phyloP scores from a whole-genome alignment of 768 basidiomycete genomes.

The Hirschioporus abietinus region DNA sequence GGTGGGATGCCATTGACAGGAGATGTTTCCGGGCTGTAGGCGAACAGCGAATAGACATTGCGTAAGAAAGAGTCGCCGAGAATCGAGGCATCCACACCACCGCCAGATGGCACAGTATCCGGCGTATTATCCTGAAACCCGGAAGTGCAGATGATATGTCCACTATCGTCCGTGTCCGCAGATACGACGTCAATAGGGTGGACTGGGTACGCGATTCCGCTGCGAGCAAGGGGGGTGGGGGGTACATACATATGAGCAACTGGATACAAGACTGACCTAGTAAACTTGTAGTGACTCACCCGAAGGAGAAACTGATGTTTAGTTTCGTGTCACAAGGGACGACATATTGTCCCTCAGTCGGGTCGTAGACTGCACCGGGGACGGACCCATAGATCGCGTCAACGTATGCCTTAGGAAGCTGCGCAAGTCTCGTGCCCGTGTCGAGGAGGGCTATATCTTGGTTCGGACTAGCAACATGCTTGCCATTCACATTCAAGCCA shows the following conservation, averaged over 20 bases:
- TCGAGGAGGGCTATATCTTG: constrained; percentile 13
- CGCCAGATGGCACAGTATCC: neutral
- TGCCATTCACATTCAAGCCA: constrained; percentile 7
- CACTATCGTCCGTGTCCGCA: neutral
- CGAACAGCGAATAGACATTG: constrained; percentile 16
- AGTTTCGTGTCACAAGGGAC: constrained; percentile 26
- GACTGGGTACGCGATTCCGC: constrained; percentile 17
- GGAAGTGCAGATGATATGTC: constrained; percentile 6
- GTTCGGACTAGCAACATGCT: constrained; percentile 8
- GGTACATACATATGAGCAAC: no score
- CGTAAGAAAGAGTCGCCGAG: constrained; percentile 17
- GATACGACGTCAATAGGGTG: constrained; percentile 18
- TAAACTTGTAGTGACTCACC: constrained; percentile 12
- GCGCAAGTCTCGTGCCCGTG: constrained; percentile 15
- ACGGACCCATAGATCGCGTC: constrained; percentile 27
- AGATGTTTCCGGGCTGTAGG: constrained; percentile 11
- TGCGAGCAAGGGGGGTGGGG: neutral
- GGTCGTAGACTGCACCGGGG: constrained; percentile 22
- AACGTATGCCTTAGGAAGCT: constrained; percentile 21
- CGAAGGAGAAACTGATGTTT: constrained; percentile 26
- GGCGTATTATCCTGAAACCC: neutral
- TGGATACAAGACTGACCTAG: no score
- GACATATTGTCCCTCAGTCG: constrained; percentile 19
- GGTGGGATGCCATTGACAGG: neutral
- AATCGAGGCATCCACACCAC: constrained; percentile 13